Evolutionary conservation across 495 filamentous ascomycete genomes (phyloP).

Genomic region (Trichoderma erinaceum): DNA sequence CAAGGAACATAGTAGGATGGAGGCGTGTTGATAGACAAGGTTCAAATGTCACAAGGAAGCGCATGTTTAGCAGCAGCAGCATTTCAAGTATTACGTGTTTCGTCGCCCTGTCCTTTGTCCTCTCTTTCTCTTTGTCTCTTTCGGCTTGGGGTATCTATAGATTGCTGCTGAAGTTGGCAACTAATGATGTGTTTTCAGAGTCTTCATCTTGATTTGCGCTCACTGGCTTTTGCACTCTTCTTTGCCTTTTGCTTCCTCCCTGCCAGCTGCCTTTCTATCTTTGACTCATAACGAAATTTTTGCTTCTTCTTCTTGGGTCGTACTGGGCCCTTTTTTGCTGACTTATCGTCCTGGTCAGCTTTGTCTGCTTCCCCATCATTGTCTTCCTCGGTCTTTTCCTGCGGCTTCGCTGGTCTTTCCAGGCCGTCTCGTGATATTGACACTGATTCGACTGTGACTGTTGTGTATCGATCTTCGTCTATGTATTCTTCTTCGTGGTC

Average conservation of each 20-base stretch:
- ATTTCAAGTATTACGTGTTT: constrained; percentile 3
- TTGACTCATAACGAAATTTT: constrained; percentile 89
- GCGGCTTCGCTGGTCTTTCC: constrained; percentile 43
- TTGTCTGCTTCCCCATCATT: constrained; percentile 29
- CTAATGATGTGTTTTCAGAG: background rate
- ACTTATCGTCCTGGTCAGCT: constrained; percentile 19
- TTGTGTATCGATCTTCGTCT: constrained; percentile 92
- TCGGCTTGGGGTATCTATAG: constrained; percentile 8
- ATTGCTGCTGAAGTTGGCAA: constrained; percentile 6
- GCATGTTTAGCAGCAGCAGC: constrained; percentile 7
- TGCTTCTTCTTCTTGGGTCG: constrained; percentile 73
- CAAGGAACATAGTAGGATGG: background rate
- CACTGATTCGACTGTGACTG: constrained; percentile 89
- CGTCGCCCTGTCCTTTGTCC: background rate
- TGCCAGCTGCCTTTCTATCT: constrained; percentile 62
- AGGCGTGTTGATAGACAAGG: background rate
- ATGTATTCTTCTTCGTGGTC: constrained; percentile 90
- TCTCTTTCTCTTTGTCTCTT: background rate
- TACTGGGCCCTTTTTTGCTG: constrained; percentile 22
- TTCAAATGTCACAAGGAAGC: background rate
- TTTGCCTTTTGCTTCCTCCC: constrained; percentile 61
- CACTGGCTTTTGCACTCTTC: constrained; percentile 41
- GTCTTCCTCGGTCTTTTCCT: constrained; percentile 40
- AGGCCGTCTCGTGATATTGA: constrained; percentile 63
- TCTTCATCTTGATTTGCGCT: background rate